These are phyloP conservation scores for Fennellomyces sp. DNA, from an alignment of 371 early-diverging fungal species.

Conservation along the genomic window DNA sequence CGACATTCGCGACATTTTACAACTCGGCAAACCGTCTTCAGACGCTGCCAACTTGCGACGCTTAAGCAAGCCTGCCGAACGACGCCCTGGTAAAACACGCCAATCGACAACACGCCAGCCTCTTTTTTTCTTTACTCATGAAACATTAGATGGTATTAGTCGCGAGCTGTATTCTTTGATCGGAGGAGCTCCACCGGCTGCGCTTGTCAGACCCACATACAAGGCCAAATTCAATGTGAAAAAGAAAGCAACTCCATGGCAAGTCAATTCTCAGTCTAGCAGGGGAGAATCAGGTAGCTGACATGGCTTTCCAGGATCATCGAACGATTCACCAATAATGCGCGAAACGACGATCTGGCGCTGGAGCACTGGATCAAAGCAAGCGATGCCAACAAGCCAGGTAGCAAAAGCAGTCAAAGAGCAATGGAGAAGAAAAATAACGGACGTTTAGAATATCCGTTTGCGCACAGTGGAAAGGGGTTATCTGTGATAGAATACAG, in stretches of 20 bases:
- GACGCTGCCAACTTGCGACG: conserved; percentile 32
- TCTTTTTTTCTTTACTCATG: no score
- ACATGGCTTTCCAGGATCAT: conserved; percentile 53
- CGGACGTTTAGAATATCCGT: conserved; percentile 54
- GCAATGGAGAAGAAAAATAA: not conserved
- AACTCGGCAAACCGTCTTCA: conserved; percentile 43
- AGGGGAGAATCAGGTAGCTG: no score
- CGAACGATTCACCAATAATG: conserved; percentile 75
- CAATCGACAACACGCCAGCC: no score
- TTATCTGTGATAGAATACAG: conserved; percentile 65
- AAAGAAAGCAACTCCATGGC: conserved; percentile 69
- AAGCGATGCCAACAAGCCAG: conserved; percentile 45
- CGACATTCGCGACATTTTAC: conserved; percentile 71
- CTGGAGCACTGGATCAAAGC: conserved; percentile 80
- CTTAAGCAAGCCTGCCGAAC: conserved; percentile 41
- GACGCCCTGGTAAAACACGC: conserved; percentile 50
- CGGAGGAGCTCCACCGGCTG: conserved; percentile 71
- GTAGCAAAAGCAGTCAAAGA: not conserved
- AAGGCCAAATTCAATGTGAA: conserved; percentile 73
- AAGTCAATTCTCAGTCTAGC: not conserved
- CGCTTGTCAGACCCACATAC: conserved; percentile 62
- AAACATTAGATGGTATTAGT: conserved; percentile 62
- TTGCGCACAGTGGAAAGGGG: conserved; percentile 64
- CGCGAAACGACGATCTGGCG: conserved; percentile 70
- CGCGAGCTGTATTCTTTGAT: conserved; percentile 72